Base-by-base conservation (phyloP, 75 land plant genomes). In the Chamaecyparis obtusa region DNA sequence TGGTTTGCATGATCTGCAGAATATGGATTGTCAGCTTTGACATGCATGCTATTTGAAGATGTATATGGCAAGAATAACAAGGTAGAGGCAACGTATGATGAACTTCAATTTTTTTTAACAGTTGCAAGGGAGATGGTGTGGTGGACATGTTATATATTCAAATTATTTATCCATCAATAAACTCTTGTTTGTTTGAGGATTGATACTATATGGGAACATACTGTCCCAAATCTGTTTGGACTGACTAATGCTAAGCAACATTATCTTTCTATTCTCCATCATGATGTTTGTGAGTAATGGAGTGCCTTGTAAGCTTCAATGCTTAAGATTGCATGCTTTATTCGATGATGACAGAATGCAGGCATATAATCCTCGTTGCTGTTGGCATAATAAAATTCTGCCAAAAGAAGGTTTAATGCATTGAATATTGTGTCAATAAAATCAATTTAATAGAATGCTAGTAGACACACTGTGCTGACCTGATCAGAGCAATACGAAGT, bases 121-220 rank as follows among this genome's bases (percentile, higher is more conserved):
- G 48, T 41, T 79, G 83, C 3, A 43, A 41, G 83, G n/a, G 41
- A 79, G 79, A 79, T 79, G 83, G 46, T 79, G 83, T 79, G 43
- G 43, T 79, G 9, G 8, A 78, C 81, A 79, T 44, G 27, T 21
- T 7, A 78, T 39, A 81, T 81, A 11, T 44, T 81, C 41, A 24
- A 44, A 27, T 81, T n/a, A 46, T 81, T 44, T 27, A n/a, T 81
- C 49, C 48, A 81, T 74, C 76, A 81, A 81, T 81, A 81, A 78
- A 78, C 9, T 41, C 39, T 7, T 41, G 1, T 78, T 81, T 80
- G 49, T 81, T 81, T 46, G 27, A 44, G 21, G 76, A 60, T n/a
- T 60, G 69, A 60, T 60, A 60, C 27, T 6, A 24, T 60, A 24
- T 60, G 69, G 69, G 27, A 6, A 64, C 16, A 32, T 32, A 74